Evolutionary conservation across 2,329 filamentous ascomycete species (phyloP), one percentile per base, ranked within the genome.

Genomic region (Chrysoporthe cubensis): DNA sequence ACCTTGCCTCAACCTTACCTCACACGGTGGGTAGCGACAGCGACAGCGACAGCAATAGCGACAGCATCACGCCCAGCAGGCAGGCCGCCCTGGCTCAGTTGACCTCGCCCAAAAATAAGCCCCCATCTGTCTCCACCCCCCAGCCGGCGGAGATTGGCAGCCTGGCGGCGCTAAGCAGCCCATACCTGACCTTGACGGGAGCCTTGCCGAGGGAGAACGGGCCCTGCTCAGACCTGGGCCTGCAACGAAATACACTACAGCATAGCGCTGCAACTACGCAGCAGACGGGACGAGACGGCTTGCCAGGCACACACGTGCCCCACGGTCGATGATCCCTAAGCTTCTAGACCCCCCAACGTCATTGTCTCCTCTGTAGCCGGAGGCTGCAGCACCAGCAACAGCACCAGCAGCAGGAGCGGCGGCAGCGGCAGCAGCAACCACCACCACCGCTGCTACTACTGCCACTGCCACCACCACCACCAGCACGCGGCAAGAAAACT

Each of bases 331-430:
- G 54, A 40, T 18, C 56, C 34, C 9, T 37, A n/a, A 60, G 37
- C 57, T 18, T 64, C 65, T 59, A 63, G 60, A 37, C 54, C 48
- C 64, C 62, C 57, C 13, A 68, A 65, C 66, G 66, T 68, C 66
- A 68, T 68, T 61, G 62, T 42, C 62, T 16, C 40, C 26, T 59
- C 52, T 44, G 56, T 43, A 57, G 32, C 50, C 6, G 8, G 11
- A 2, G 50, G 50, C 18, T 40, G 48, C 62, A 57, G 37, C 37
- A 6, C 37, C 26, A 26, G 26, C 26, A 26, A 26, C 26, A 26
- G 26, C 26, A 26, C n/a, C 34, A 43, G 11, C 42, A 46, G 14
- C 58, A 43, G 40, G 9, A 43, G 21, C 40, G 18, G 14, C 58
- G 32, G 43, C 16, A 21, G n/a, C 57, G 11, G n/a, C 57, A 37